Conservation (phyloP, 164 flowering plant species). For the Brasenia schreberi region DNA sequence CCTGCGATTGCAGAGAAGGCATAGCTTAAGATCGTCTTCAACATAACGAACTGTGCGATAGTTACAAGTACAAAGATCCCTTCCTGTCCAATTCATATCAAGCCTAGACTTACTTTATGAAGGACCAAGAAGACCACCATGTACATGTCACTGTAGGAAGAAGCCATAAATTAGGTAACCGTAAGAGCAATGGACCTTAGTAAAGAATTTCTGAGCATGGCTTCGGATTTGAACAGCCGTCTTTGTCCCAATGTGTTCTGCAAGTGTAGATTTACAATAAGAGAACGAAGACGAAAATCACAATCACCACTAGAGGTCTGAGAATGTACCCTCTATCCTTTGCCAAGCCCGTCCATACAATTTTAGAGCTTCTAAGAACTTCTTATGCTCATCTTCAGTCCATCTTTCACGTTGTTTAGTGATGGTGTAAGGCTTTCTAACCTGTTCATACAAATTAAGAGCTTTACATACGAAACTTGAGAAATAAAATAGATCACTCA, state of each 20-base stretch:
- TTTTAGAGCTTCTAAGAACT: slow-evolving; percentile 50
- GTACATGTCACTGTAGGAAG: slow-evolving; percentile 9
- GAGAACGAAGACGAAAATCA: neutral
- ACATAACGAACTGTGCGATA: neutral
- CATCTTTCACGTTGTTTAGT: slow-evolving; percentile 57
- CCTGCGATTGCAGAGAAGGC: slow-evolving; percentile 19
- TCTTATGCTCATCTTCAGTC: slow-evolving; percentile 64
- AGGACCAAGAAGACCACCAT: slow-evolving; percentile 3
- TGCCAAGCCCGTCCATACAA: slow-evolving; percentile 60
- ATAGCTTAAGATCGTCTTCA: too few relatives aligned
- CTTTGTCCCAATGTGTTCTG: slow-evolving; percentile 80
- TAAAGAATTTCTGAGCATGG: slow-evolving; percentile 90
- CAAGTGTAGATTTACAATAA: slow-evolving; percentile 4
- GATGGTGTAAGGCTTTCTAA: slow-evolving; percentile 52
- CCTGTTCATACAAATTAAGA: slow-evolving; percentile 14
- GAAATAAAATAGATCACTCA: neutral
- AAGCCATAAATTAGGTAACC: neutral
- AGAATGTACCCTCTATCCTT: slow-evolving; percentile 40
- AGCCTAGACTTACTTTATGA: slow-evolving; percentile 12
- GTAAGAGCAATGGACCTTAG: slow-evolving; percentile 43
- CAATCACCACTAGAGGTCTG: neutral
- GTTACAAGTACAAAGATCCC: neutral
- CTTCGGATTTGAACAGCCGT: slow-evolving; percentile 92
- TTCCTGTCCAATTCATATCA: neutral
- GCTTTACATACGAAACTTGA: neutral